These are phyloP conservation scores for Umbelopsis isabellina DNA, from an alignment of 192 early-diverging fungal genomes.

Conservation along the genomic window DNA sequence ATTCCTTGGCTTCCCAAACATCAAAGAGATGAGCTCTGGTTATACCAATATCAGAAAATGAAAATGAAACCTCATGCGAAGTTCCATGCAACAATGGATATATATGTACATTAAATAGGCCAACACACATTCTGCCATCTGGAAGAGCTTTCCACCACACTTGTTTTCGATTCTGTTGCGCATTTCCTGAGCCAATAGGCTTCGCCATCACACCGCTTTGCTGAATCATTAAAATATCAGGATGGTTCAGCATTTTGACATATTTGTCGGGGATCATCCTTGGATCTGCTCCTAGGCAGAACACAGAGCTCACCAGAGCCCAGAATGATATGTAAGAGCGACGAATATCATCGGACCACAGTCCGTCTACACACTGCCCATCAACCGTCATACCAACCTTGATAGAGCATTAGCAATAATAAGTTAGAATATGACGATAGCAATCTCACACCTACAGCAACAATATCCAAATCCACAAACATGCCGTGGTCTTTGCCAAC, in stretches of 20 bases:
- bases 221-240: constrained; percentile 34
- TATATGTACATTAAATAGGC: constrained; percentile 32
- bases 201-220: constrained; percentile 36
- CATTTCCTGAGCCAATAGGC: constrained; percentile 30
- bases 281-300: constrained; percentile 40
- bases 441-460: background rate
- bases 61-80: constrained; percentile 21
- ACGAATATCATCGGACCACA: constrained; percentile 37
- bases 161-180: constrained; percentile 34
- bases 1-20: constrained; percentile 30
- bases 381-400: constrained; percentile 36
- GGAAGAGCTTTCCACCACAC: constrained; percentile 36
- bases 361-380: constrained; percentile 34
- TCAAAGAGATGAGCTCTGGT: constrained; percentile 23
- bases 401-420: background rate
- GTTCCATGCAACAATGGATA: constrained; percentile 27
- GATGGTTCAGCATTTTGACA: constrained; percentile 28
- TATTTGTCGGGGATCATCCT: constrained; percentile 34
- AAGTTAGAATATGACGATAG: background rate
- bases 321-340: constrained; percentile 37
- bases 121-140: constrained; percentile 31
- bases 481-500: constrained; percentile 30
- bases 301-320: constrained; percentile 36
- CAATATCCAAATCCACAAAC: constrained; percentile 36
- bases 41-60: constrained; percentile 26